A percentile compares a stretch with the other conserved stretches of the same genome.
These are phyloP conservation scores for Nakazawaea holstii DNA, from an alignment of 805 yeast genomes.

Conservation along the genomic window DNA sequence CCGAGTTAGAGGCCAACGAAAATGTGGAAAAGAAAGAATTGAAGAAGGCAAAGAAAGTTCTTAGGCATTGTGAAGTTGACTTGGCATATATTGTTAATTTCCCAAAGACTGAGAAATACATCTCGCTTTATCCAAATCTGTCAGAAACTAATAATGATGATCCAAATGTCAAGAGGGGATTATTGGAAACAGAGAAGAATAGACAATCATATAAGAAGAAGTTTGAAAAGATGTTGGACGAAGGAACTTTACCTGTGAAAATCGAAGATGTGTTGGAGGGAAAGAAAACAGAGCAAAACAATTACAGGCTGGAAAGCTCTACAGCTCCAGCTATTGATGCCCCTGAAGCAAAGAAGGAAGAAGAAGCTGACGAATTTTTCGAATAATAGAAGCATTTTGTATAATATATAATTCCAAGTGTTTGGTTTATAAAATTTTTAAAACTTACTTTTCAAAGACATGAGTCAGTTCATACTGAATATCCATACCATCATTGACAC, in stretches of 20 bases:
- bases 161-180: slow-evolving; percentile 36
- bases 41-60: slow-evolving; percentile 37
- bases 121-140: slow-evolving; percentile 62
- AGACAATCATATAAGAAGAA: slow-evolving; percentile 44
- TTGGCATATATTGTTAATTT: slow-evolving; percentile 69
- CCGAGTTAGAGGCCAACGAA: slow-evolving; percentile 29
- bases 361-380: slow-evolving; percentile 11
- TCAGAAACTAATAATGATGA: slow-evolving; percentile 23
- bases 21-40: slow-evolving; percentile 19
- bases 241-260: slow-evolving; percentile 47
- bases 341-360: slow-evolving; percentile 4
- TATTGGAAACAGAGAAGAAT: slow-evolving; percentile 36
- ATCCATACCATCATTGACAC: slow-evolving; percentile 66
- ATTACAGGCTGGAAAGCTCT: neutral
- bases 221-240: slow-evolving; percentile 45
- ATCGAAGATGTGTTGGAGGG: slow-evolving; percentile 42
- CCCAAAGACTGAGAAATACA: slow-evolving; percentile 76
- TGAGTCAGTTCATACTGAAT: slow-evolving; percentile 31
- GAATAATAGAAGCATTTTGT: slow-evolving; percentile 6
- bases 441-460: neutral
- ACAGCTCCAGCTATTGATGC: slow-evolving; percentile 8
- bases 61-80: slow-evolving; percentile 60
- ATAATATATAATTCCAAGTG: no score
- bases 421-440: neutral
- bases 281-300: slow-evolving; percentile 21